Evolutionary conservation across 257 asterid species (phyloP), one percentile per base, ranked within the genome.

Genomic region (Sherardia arvensis): DNA sequence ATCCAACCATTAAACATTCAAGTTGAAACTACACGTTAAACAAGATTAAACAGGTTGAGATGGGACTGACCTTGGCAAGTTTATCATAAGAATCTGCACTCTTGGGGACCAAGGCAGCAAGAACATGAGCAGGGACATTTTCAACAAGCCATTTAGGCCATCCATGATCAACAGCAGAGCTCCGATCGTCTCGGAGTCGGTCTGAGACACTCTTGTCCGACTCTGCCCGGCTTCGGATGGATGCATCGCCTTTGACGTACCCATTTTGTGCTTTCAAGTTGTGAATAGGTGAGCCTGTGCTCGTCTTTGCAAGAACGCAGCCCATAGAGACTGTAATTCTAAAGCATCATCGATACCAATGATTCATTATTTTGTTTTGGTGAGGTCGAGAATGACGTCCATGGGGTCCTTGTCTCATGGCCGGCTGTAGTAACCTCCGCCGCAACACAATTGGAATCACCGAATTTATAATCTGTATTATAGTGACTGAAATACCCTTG

Each of bases 121-220:
- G 67, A 61, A 64, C 80, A 58, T 81, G 83, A 12, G 14, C 47
- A 1, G 79, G 72, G 53, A 88, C 77, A 57, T 84, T 82, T 47
- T 79, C 86, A 40, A 82, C 66, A 9, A 88, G 88, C 96, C 96
- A 88, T 27, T 66, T 71, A 0, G 96, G 96, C 96, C 94, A 86
- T 33, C 95, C 95, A 49, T 49, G 30, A 30, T 79, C 91, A 57
- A 79, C 90, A 7, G 67, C 59, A 73, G 78, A 22, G 4, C 78
- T 7, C 62, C 33, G 48, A 69, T 18, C 81, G 65, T 56, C 55
- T 36, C 8, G 74, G 33, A 51, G 66, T 59, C 30, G 53, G 55
- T 26, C 47, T 54, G 30, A 38, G n/a, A 62, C 12, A 6, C 22
- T 59, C 28, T 71, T 22, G 32, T 66, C 80, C n/a, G n/a, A n/a